These are phyloP conservation scores for Cucurbita pepo DNA, from an alignment of 306 rosid species.

Conservation along the genomic window DNA sequence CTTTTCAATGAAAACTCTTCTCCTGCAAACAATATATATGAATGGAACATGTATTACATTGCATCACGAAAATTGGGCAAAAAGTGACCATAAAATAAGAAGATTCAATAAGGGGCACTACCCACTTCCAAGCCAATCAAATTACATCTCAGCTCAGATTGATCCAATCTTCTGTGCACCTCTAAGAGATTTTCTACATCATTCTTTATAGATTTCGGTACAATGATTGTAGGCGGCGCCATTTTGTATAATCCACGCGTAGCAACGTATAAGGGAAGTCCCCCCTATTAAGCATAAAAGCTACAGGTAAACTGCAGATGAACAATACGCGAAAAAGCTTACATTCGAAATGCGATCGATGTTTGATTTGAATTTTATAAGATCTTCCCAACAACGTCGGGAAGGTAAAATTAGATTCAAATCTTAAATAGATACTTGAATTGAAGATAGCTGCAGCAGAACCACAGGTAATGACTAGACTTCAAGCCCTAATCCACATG, in stretches of 20 bases:
- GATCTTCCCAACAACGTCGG: background rate
- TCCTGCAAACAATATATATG: constrained; percentile 31
- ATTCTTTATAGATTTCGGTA: constrained; percentile 57
- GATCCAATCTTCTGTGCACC: constrained; percentile 74
- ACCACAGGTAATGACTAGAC: background rate
- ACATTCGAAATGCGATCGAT: background rate
- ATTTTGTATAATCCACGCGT: constrained; percentile 72
- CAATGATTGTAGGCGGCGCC: constrained; percentile 79
- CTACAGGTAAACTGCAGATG: background rate
- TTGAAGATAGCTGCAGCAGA: background rate
- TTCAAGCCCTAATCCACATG: background rate
- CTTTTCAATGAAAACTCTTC: constrained; percentile 58
- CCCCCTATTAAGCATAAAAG: constrained; percentile 43
- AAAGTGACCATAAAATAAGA: background rate
- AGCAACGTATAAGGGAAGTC: constrained; percentile 85
- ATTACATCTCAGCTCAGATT: constrained; percentile 64
- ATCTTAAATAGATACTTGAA: background rate
- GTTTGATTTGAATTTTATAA: background rate
- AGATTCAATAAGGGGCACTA: constrained; percentile 18
- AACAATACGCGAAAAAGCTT: background rate
- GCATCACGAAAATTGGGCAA: background rate
- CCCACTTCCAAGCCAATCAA: constrained; percentile 83
- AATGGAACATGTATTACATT: background rate
- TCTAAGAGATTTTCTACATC: constrained; percentile 70
- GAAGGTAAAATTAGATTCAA: background rate